phyloP scores from a whole-genome alignment of 140 eudicot species.

The Ambrosia hybrid region DNA sequence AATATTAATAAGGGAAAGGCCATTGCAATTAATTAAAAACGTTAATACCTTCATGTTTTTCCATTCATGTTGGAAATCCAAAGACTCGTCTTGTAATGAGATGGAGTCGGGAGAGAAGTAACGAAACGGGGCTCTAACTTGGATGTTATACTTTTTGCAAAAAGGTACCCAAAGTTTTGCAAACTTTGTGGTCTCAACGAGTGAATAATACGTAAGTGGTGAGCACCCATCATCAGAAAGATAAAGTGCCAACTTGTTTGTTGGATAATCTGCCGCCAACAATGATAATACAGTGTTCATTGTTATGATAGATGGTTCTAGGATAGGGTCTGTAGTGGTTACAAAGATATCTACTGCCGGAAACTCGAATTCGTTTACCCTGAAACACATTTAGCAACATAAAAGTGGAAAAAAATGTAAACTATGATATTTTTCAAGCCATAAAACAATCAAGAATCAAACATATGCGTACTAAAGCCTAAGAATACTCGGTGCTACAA shows the following conservation, averaged over 20 bases:
- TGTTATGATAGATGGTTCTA: constrained; percentile 26
- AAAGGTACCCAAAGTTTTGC: constrained; percentile 64
- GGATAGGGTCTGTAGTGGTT: constrained; percentile 55
- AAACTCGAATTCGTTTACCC: constrained; percentile 35
- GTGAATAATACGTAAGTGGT: constrained; percentile 42
- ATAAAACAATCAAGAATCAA: too few relatives aligned
- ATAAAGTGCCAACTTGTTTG: constrained; percentile 51
- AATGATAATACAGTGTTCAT: constrained; percentile 1
- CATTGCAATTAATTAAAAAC: too few relatives aligned
- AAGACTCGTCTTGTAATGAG: constrained; percentile 15
- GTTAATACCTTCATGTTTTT: constrained; percentile 42
- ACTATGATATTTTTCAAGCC: too few relatives aligned
- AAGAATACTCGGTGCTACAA: too few relatives aligned
- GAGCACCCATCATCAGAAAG: constrained; percentile 30
- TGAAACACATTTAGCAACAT: background rate
- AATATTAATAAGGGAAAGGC: too few relatives aligned
- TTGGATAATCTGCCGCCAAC: constrained; percentile 35
- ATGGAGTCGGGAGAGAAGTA: constrained; percentile 40
- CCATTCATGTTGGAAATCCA: constrained; percentile 53
- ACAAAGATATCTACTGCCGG: constrained; percentile 62
- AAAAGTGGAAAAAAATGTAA: too few relatives aligned
- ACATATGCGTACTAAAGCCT: background rate
- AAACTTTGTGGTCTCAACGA: constrained; percentile 43
- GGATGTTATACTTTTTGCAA: constrained; percentile 48
- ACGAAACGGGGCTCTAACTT: constrained; percentile 49